A percentile compares a stretch with the other conserved stretches of the same genome.
phyloP scores from a whole-genome alignment of 1,284 basidiomycete genomes.

The Fistulinella staudtii region DNA sequence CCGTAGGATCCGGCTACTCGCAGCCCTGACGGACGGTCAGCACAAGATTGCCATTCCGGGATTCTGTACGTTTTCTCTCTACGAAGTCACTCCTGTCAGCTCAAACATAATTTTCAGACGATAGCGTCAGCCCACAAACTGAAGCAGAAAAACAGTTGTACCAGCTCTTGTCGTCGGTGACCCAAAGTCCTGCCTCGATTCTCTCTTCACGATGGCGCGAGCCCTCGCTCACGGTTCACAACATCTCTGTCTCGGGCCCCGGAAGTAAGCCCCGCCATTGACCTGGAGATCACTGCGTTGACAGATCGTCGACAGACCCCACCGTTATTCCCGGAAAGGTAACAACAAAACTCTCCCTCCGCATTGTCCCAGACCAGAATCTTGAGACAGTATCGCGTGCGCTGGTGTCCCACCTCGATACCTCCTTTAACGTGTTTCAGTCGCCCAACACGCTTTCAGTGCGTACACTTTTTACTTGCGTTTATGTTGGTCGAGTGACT shows the following conservation, averaged over 20 bases:
- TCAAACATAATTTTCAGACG: constrained; percentile 48
- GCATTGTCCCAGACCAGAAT: constrained; percentile 93
- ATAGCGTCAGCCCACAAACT: constrained; percentile 65
- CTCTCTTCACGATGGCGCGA: constrained; percentile 78
- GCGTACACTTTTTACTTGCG: too few species aligned
- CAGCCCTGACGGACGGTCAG: constrained; percentile 60
- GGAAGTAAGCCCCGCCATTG: constrained; percentile 48
- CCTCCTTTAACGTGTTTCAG: constrained; percentile 57
- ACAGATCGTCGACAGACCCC: constrained; percentile 46
- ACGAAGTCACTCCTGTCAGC: neutral
- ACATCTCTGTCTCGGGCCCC: constrained; percentile 68
- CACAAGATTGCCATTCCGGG: constrained; percentile 69
- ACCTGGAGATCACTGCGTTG: neutral
- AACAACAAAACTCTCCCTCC: constrained; percentile 77
- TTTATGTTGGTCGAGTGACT: too few species aligned
- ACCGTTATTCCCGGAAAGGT: constrained; percentile 87
- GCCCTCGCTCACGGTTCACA: constrained; percentile 71
- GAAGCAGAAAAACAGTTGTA: constrained; percentile 67
- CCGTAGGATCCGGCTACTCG: constrained; percentile 73
- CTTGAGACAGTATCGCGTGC: constrained; percentile 65
- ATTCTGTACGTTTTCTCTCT: constrained; percentile 60
- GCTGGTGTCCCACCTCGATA: constrained; percentile 57
- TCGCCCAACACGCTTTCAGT: constrained; percentile 77
- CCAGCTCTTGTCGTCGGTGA: constrained; percentile 62
- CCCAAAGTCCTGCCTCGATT: constrained; percentile 60